Conservation (phyloP, 2,329 filamentous ascomycete genomes). For the Knufia fluminis region DNA sequence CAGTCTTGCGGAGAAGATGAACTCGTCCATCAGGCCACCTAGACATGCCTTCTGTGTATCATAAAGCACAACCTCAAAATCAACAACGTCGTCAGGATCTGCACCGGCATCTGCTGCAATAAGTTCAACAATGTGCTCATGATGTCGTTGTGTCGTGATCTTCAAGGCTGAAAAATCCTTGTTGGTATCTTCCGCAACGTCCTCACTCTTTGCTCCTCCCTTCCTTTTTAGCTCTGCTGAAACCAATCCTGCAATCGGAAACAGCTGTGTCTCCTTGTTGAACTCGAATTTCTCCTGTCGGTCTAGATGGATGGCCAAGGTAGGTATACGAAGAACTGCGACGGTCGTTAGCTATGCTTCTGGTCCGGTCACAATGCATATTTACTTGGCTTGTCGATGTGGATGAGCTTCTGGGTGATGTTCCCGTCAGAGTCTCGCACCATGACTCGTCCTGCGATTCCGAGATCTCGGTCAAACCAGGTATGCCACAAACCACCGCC, state of each 20-base stretch:
- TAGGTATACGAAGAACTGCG: constrained; percentile 73
- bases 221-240: constrained; percentile 79
- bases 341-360: not conserved
- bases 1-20: constrained; percentile 90
- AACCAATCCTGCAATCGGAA: constrained; percentile 82
- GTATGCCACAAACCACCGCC: constrained; percentile 96
- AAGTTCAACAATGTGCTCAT: constrained; percentile 75
- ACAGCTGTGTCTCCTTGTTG: constrained; percentile 94
- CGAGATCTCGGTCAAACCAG: constrained; percentile 93
- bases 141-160: constrained; percentile 71
- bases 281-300: constrained; percentile 78
- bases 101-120: constrained; percentile 72
- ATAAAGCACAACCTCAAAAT: constrained; percentile 96
- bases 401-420: constrained; percentile 76
- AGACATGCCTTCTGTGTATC: constrained; percentile 87
- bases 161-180: constrained; percentile 63
- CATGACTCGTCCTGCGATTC: constrained; percentile 80
- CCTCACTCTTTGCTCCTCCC: constrained; percentile 29
- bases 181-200: constrained; percentile 33
- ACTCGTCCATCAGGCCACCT: constrained; percentile 83
- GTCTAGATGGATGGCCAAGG: constrained; percentile 87
- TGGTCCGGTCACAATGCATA: not conserved
- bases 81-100: constrained; percentile 61
- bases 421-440: constrained; percentile 63
- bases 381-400: constrained; percentile 69